phyloP scores from a whole-genome alignment of 768 basidiomycete genomes.

The Boletus rubroflammeus region DNA sequence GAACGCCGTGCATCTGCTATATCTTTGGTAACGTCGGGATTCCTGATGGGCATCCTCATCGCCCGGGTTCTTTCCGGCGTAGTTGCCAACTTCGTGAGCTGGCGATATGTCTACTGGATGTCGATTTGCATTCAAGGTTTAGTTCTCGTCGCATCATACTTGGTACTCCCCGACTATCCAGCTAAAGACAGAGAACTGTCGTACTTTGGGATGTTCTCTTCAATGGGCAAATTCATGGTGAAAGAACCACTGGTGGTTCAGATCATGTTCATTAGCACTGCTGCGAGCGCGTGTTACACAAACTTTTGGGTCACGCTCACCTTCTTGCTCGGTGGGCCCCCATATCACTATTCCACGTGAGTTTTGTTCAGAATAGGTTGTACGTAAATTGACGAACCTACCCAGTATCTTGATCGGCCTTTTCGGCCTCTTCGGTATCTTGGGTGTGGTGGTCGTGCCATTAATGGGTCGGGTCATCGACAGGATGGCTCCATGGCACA shows the following conservation, averaged over 20 bases:
- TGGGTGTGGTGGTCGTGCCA: conserved; percentile 64
- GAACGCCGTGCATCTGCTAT: conserved; percentile 68
- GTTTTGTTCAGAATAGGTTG: conserved; percentile 3
- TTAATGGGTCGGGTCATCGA: conserved; percentile 66
- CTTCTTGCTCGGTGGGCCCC: conserved; percentile 69
- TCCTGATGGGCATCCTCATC: conserved; percentile 67
- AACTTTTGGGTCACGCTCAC: conserved; percentile 72
- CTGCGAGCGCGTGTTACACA: conserved; percentile 52
- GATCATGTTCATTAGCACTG: conserved; percentile 51
- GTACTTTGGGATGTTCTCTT: conserved; percentile 62
- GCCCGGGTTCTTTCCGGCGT: conserved; percentile 71
- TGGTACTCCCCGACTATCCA: conserved; percentile 73
- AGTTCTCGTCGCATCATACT: conserved; percentile 54
- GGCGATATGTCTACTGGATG: conserved; percentile 73
- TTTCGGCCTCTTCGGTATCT: conserved; percentile 66
- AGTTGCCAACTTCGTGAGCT: conserved; percentile 64
- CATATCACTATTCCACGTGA: conserved; percentile 70
- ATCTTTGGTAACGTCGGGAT: conserved; percentile 62
- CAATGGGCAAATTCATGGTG: conserved; percentile 69
- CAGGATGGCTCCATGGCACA: conserved; percentile 67
- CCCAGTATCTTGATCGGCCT: conserved; percentile 54
- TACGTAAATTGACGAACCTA: neutral
- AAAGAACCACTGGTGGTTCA: conserved; percentile 79
- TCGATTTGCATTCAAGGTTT: conserved; percentile 61
- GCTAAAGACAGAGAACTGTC: conserved; percentile 60